phyloP scores from a whole-genome alignment of 2,329 filamentous ascomycete species.

The Verticillium longisporum region DNA sequence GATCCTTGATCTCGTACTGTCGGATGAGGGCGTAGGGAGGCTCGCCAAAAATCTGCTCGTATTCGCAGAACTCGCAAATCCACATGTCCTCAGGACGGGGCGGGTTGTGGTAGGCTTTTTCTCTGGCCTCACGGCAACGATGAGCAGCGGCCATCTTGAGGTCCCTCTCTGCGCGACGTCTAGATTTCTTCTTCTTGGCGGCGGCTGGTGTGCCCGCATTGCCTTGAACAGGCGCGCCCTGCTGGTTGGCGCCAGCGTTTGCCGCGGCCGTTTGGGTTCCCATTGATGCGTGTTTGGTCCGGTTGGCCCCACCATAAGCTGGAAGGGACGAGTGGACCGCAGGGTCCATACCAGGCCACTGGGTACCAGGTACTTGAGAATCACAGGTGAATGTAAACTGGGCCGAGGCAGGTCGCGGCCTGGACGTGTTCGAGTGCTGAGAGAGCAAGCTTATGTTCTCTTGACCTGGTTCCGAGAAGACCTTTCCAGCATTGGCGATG shows the following conservation, averaged over 20 bases:
- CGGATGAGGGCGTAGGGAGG: conserved; percentile 80
- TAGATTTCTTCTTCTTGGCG: conserved; percentile 52
- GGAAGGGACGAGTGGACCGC: conserved; percentile 8
- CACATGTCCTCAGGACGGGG: conserved; percentile 69
- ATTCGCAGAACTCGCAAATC: conserved; percentile 98
- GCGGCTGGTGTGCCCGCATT: not conserved
- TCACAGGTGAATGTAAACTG: conserved; percentile 98
- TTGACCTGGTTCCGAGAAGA: conserved; percentile 57
- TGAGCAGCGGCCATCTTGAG: conserved; percentile 70
- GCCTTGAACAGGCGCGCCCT: not conserved
- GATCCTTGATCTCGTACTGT: conserved; percentile 91
- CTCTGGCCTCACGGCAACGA: conserved; percentile 69
- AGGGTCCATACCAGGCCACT: conserved; percentile 58
- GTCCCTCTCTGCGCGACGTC: conserved; percentile 61
- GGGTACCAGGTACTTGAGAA: conserved; percentile 74
- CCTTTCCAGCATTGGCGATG: conserved; percentile 79
- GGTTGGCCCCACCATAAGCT: conserved; percentile 21
- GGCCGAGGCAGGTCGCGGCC: conserved; percentile 62
- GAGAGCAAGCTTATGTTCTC: conserved; percentile 75
- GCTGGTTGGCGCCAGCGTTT: not conserved
- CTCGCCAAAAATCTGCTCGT: conserved; percentile 88
- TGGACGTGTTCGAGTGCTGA: conserved; percentile 53
- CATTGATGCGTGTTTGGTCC: conserved; percentile 14
- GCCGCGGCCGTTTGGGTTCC: conserved; percentile 10
- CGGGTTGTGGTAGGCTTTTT: conserved; percentile 68